phyloP scores from a whole-genome alignment of 2,329 filamentous ascomycete species.

The Tolypocladium inflatum region DNA sequence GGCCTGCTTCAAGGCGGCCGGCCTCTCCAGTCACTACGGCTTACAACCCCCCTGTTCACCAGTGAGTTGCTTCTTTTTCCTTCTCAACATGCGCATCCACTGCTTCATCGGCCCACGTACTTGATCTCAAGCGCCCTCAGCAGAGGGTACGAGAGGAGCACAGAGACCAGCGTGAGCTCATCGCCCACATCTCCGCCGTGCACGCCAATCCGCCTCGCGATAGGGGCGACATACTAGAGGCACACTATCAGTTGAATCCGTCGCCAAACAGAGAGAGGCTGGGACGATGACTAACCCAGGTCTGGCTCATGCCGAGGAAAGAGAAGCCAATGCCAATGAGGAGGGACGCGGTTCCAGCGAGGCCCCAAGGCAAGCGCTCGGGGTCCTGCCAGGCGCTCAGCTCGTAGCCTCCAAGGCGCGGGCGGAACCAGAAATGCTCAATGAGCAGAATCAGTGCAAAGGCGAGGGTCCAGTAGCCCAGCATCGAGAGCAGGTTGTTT shows the following conservation, averaged over 20 bases:
- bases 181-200: slow-evolving; percentile 5
- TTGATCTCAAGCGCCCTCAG: slow-evolving; percentile 2
- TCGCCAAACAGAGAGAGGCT: background rate
- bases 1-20: no score
- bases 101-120: background rate
- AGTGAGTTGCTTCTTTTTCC: no score
- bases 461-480: slow-evolving; percentile 1
- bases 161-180: slow-evolving; percentile 1
- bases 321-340: slow-evolving; percentile 2
- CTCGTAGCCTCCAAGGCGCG: background rate
- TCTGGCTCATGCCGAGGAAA: slow-evolving; percentile 11
- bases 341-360: background rate
- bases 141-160: slow-evolving; percentile 2
- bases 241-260: background rate
- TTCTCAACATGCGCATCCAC: background rate
- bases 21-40: no score
- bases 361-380: background rate
- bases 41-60: no score
- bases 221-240: background rate
- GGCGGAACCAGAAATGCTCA: background rate
- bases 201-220: slow-evolving; percentile 3
- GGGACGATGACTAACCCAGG: slow-evolving; percentile 4
- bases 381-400: background rate
- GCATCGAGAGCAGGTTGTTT: slow-evolving; percentile 10
- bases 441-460: background rate